Conservation (phyloP, 176 grass and related monocot genomes). For the Avena eriantha region DNA sequence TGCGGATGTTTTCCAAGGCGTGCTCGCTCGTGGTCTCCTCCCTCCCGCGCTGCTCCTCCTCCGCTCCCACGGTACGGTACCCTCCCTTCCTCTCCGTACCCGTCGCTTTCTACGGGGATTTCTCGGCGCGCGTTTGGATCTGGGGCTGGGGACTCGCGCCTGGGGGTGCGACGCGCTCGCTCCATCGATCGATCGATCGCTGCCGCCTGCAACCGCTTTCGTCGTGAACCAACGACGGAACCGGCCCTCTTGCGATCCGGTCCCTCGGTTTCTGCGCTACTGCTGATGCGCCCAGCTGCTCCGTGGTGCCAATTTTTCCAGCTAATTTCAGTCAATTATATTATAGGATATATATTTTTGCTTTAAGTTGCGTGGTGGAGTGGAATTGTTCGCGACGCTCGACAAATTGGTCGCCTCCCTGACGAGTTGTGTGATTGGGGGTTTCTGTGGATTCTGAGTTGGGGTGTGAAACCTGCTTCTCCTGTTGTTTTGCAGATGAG, state of each 20-base stretch:
- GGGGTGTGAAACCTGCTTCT: not conserved
- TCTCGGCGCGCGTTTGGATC: slow-evolving; percentile 18
- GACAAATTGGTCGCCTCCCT: not conserved
- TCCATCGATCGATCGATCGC: not conserved
- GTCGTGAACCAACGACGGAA: slow-evolving; percentile 21
- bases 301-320: too few species aligned
- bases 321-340: too few species aligned
- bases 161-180: not conserved
- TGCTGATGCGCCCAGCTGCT: too few species aligned
- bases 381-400: not conserved
- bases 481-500: slow-evolving; percentile 62
- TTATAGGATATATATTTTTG: too few species aligned
- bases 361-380: too few species aligned
- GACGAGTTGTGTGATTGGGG: not conserved
- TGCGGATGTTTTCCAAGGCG: slow-evolving; percentile 80
- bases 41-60: slow-evolving; percentile 78
- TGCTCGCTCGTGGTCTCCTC: slow-evolving; percentile 81
- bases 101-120: not conserved
- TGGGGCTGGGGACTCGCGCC: not conserved
- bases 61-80: slow-evolving; percentile 64
- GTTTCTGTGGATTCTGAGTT: not conserved
- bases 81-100: not conserved
- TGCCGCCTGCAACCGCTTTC: slow-evolving; percentile 28
- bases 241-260: slow-evolving; percentile 19
- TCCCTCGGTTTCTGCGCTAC: slow-evolving; percentile 10